Conservation (phyloP, 2,329 filamentous ascomycete genomes). For the Tympanopsis confertula region DNA sequence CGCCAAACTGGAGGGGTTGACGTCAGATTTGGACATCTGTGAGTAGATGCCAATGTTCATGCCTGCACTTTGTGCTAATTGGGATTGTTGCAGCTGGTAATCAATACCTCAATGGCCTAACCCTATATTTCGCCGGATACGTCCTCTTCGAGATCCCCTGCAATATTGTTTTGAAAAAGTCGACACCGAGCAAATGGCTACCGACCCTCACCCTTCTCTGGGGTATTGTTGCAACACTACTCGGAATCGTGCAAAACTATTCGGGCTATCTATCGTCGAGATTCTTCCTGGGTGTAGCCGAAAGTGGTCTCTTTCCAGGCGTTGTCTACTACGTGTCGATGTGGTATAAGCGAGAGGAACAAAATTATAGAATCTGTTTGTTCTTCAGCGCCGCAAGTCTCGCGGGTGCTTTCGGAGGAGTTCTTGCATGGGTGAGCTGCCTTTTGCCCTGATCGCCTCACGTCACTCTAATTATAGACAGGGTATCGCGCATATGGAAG, state of each 20-base stretch:
- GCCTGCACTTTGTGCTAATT: constrained; percentile 11
- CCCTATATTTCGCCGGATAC: constrained; percentile 54
- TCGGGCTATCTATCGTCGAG: constrained; percentile 29
- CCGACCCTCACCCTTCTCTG: constrained; percentile 43
- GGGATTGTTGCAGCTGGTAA: constrained; percentile 30
- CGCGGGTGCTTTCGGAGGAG: constrained; percentile 44
- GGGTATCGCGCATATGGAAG: constrained; percentile 41
- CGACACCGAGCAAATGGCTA: constrained; percentile 43
- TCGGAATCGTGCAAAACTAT: constrained; percentile 35
- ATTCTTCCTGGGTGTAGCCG: constrained; percentile 37
- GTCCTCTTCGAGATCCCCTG: constrained; percentile 50
- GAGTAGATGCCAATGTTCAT: constrained; percentile 19
- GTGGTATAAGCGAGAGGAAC: constrained; percentile 42
- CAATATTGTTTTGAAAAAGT: constrained; percentile 50
- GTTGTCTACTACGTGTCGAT: constrained; percentile 37
- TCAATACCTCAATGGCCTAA: constrained; percentile 54
- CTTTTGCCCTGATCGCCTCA: neutral
- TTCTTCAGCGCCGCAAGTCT: constrained; percentile 43
- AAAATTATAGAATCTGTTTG: constrained; percentile 40
- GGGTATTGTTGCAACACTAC: constrained; percentile 40
- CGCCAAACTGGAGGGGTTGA: constrained; percentile 41
- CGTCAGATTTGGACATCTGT: constrained; percentile 39
- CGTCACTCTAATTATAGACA: constrained; percentile 9
- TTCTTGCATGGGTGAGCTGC: constrained; percentile 34
- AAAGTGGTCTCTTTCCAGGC: constrained; percentile 38